Base-by-base conservation (phyloP, 2,329 filamentous ascomycete genomes). In the Penicillium palitans region DNA sequence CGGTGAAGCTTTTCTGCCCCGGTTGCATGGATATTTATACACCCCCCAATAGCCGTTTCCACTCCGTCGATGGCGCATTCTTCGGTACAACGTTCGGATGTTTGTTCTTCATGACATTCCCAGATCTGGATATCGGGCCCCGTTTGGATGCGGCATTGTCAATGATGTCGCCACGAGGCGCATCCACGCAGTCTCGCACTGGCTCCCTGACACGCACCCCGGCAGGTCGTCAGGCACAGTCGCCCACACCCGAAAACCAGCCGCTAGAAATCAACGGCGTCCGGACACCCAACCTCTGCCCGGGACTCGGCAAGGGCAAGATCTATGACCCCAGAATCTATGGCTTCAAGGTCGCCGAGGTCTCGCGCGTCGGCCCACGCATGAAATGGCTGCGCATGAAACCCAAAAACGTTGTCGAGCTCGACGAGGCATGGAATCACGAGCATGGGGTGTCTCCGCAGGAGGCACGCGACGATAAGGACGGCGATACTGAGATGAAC, bases 101-200 rank as follows among this genome's bases (percentile, higher is more conserved):
- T 46, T 86, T 99, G 59, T 99, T 99, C 80, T 91, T 99, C 74
- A 93, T 99, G 81, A 99, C 93, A 40, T 99, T 98, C 76, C 93
- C 95, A 37, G 95, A 99, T 72, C 90, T 97, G 71, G 92, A 97
- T 67, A 86, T 98, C 59, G 81, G 81, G 48, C 88, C 87, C 33
- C 88, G 89, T 70, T 86, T 87, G 67, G 87, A 87, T 45, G 68
- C 58, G 40, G 59, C 71, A 5, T 57, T 75, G 15, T 70, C 70
- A 10, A 52, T 56, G 56, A 61, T 72, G 49, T 68, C 70, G 40
- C 62, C 65, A 29, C 57, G 69, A 25, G 66, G 61, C 49, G 52
- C 52, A 50, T 29, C 47, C 25, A 65, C 73, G 25, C 68, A 73
- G 70, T 66, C 76, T 66, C 70, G 71, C 24, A 68, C 73, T 42